A percentile compares a stretch with the other conserved stretches of the same genome.
These are phyloP conservation scores for Gynandropsis gynandra DNA, from an alignment of 345 rosid genomes.

Conservation along the genomic window DNA sequence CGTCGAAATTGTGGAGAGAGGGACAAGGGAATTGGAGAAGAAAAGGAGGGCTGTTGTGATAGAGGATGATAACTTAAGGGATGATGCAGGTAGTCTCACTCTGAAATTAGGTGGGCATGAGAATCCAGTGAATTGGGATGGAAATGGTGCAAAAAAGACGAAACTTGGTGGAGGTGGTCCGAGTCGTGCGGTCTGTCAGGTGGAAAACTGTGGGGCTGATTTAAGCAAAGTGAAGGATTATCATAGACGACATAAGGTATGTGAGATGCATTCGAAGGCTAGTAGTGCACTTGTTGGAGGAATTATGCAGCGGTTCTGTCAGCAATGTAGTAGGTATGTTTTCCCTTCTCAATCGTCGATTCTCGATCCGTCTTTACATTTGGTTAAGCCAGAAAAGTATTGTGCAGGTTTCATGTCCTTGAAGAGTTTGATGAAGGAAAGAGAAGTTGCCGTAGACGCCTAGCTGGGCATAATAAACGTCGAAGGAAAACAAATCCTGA, in stretches of 20 bases:
- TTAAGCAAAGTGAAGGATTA: conserved; percentile 90
- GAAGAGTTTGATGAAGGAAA: conserved; percentile 99
- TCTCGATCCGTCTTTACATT: neutral
- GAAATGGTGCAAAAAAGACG: conserved; percentile 54
- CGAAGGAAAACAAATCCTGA: conserved; percentile 95
- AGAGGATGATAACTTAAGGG: conserved; percentile 43
- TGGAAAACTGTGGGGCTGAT: conserved; percentile 90
- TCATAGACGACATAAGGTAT: conserved; percentile 93
- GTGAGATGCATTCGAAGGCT: conserved; percentile 95
- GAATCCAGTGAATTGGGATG: conserved; percentile 52
- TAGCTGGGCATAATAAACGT: conserved; percentile 97
- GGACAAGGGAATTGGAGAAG: conserved; percentile 53
- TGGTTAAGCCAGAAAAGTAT: neutral
- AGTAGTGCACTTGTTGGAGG: conserved; percentile 78
- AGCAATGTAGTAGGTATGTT: conserved; percentile 95
- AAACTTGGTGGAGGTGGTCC: conserved; percentile 43
- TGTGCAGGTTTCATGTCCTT: conserved; percentile 83
- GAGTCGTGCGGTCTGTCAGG: conserved; percentile 80
- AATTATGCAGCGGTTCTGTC: conserved; percentile 96
- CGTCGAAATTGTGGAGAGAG: conserved; percentile 37
- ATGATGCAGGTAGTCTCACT: conserved; percentile 44
- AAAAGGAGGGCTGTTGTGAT: conserved; percentile 64
- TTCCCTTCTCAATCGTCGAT: neutral
- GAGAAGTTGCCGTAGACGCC: conserved; percentile 97
- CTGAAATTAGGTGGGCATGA: conserved; percentile 73